Conservation (phyloP, 164 flowering plant genomes). For the Piper betle region DNA sequence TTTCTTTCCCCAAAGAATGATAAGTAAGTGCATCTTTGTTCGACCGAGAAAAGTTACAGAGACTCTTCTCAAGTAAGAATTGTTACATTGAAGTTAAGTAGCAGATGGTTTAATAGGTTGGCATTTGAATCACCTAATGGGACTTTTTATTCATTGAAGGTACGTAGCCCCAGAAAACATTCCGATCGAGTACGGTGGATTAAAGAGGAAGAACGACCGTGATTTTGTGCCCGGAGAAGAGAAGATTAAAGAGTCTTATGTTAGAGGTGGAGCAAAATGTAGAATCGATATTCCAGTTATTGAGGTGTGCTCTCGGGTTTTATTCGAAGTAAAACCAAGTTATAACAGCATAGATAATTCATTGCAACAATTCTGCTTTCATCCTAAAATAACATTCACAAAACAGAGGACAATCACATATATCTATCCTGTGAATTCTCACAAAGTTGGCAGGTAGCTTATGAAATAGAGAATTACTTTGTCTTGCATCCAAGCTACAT, state of each 20-base stretch:
- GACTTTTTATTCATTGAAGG: slow-evolving; percentile 17
- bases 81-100: neutral
- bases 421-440: no score
- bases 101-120: neutral
- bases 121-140: neutral
- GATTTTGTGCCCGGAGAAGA: slow-evolving; percentile 41
- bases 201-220: slow-evolving; percentile 38
- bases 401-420: no score
- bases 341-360: no score
- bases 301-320: slow-evolving; percentile 26
- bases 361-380: no score
- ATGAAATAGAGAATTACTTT: no score
- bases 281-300: slow-evolving; percentile 37
- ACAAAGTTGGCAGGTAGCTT: no score
- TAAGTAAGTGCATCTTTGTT: slow-evolving; percentile 42
- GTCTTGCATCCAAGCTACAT: no score
- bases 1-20: slow-evolving; percentile 24
- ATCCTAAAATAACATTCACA: no score
- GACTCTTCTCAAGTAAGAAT: slow-evolving; percentile 70
- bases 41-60: slow-evolving; percentile 41
- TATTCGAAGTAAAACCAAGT: no score
- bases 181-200: slow-evolving; percentile 69
- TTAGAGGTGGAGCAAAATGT: slow-evolving; percentile 19
- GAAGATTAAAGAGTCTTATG: slow-evolving; percentile 12
- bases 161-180: slow-evolving; percentile 43